Base-by-base conservation (phyloP, 1,284 basidiomycete species). In the Spongiforma sp. region DNA sequence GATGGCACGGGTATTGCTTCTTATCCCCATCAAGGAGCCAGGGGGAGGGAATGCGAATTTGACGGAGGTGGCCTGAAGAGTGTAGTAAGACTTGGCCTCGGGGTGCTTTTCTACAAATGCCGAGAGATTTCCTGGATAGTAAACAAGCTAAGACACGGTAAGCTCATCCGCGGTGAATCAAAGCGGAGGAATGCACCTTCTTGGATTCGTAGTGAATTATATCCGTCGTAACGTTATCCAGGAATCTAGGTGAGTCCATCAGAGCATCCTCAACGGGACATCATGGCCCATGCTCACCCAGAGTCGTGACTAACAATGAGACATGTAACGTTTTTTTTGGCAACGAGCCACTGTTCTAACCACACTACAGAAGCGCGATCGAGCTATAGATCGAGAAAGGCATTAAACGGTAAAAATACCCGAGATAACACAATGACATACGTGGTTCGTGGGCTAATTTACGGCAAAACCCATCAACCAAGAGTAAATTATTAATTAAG, bases 291-390 rank as follows among this genome's bases (percentile, higher is more conserved):
- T 50, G 80, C 89, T 68, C 69, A 93, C 92, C 95, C 92, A 71
- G 96, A 98, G 83, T 99, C 97, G 85, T 99, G 97, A 82, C 95
- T 98, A 79, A 99, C 86, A 73, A 98, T 96, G 71, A 99, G 83
- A 78, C 94, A 96, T 61, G 97, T 99, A 68, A 97, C 86, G 68
- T 93, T 87, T 67, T 83, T 90, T 73, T 96, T 91, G 26, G 88
- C 83, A 66, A 86, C 87, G 56, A 98, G 86, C 82, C 96, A 99
- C 70, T 94, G 82, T 79, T 99, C 95, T 41, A 99, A 83, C 98
- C 97, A 99, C 68, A 89, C 83, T 61, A 99, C 96, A 62, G 96
- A 98, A 64, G 86, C 84, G 59, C 93, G 91, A 78, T 99, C 95
- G 80, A 95, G 83, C 90, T 94, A 71, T 60, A 68, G 32, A 69